Evolutionary conservation across 2,329 filamentous ascomycete genomes (phyloP), one percentile per base, ranked within the genome.

Genomic region (Pseudodiploospora longispora): DNA sequence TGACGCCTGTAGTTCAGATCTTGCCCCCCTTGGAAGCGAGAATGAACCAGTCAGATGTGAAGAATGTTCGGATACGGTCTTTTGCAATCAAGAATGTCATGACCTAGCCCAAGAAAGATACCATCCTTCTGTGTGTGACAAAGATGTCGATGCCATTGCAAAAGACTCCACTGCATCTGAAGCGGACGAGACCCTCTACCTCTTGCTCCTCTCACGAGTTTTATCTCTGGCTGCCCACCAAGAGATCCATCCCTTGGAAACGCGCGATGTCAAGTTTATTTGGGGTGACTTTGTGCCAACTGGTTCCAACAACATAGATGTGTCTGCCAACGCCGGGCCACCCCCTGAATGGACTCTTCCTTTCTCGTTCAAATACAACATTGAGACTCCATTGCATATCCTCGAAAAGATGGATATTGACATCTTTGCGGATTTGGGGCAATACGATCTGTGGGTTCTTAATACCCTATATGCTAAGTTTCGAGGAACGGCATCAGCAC

Each of bases 401-500:
- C 74, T 93, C 10, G 85, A 90, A 61, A 88, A 87, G 64, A 88
- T 93, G 83, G 85, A 89, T 52, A 71, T 91, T 44, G 83, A 91
- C 59, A 81, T 89, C 42, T 91, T 83, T 60, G 71, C 69, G 10
- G 66, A 66, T 0, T 62, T 82, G 4, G 64, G 66, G 6, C 64
- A 70, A 27, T 82, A 85, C 60, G 85, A 90, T 54, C 65, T 85
- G 6, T 93, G 87, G 87, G 76, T 96, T 10, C 76, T 95, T 58
- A 95, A 97, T 65, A 95, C 89, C 0, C 74, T 96, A 5, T 95
- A 91, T 62, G 81, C 86, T 52, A 97, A 97, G 62, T 95, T 96
- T 63, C 80, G 93, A 27, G 93, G 88, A 42, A 95, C 90, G 0
- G 93, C 93, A 0, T 95, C 88, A 2, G 91, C 90, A 4, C 78